A percentile compares a stretch with the other conserved stretches of the same genome.
phyloP scores from a whole-genome alignment of 495 filamentous ascomycete species.

The Tirmania nivea region DNA sequence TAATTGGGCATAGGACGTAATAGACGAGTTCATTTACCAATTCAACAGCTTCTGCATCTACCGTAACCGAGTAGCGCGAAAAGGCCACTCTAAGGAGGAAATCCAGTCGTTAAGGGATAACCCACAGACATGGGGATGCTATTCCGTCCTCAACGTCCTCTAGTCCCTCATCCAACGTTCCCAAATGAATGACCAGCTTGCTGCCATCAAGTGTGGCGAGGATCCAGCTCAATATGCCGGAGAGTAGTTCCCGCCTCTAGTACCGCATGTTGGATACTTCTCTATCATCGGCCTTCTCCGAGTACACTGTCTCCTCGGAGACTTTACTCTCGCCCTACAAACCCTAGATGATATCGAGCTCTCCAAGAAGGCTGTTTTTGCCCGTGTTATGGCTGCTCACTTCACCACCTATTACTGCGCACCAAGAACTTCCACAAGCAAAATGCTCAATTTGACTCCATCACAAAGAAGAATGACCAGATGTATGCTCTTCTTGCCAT shows the following conservation, averaged over 20 bases:
- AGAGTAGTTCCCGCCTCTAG: conserved; percentile 76
- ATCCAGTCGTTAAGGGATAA: conserved; percentile 77
- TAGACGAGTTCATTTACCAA: conserved; percentile 99
- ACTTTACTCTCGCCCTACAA: conserved; percentile 95
- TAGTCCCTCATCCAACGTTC: conserved; percentile 97
- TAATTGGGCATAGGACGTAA: conserved; percentile 99
- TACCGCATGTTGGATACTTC: conserved; percentile 98
- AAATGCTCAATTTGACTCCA: conserved; percentile 84
- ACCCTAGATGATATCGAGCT: conserved; percentile 98
- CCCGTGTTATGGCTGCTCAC: conserved; percentile 96
- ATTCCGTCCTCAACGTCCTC: conserved; percentile 95
- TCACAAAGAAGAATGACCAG: conserved; percentile 98
- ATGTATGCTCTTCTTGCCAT: conserved; percentile 99
- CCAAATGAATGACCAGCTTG: conserved; percentile 90
- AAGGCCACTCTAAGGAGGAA: conserved; percentile 71
- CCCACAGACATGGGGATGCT: conserved; percentile 98
- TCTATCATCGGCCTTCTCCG: conserved; percentile 92
- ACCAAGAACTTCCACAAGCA: conserved; percentile 99
- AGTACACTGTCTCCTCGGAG: conserved; percentile 87
- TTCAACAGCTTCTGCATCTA: conserved; percentile 98
- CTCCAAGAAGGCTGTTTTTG: conserved; percentile 99
- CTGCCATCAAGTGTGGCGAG: conserved; percentile 80
- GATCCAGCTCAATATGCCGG: conserved; percentile 68
- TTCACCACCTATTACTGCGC: conserved; percentile 99
- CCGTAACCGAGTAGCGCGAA: conserved; percentile 71